These are phyloP conservation scores for Fusarium sublunatum DNA, from an alignment of 2,329 filamentous ascomycete genomes.

Conservation along the genomic window DNA sequence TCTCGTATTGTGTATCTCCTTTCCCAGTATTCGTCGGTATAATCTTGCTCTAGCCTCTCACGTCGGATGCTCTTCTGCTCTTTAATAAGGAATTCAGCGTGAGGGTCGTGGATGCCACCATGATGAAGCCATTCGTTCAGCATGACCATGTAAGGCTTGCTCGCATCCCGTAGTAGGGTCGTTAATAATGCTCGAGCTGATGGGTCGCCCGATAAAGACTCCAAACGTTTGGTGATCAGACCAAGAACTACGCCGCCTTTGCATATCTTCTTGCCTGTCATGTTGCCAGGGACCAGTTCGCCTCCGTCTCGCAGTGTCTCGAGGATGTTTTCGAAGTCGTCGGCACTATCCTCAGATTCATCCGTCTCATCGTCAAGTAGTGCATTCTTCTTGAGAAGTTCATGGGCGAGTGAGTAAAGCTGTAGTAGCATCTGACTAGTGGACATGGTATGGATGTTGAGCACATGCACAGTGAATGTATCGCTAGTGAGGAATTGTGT, in stretches of 20 bases:
- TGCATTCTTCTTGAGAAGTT: constrained; percentile 88
- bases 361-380: constrained; percentile 84
- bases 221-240: constrained; percentile 83
- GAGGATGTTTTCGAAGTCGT: constrained; percentile 92
- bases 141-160: constrained; percentile 96
- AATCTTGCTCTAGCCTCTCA: constrained; percentile 92
- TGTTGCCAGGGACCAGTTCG: constrained; percentile 80
- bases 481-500: constrained; percentile 90
- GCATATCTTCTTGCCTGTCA: constrained; percentile 89
- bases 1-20: constrained; percentile 95
- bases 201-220: constrained; percentile 93
- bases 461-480: constrained; percentile 89
- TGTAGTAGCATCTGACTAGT: constrained; percentile 93
- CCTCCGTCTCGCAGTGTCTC: constrained; percentile 89
- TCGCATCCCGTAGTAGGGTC: constrained; percentile 85
- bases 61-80: constrained; percentile 95
- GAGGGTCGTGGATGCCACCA: constrained; percentile 92
- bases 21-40: constrained; percentile 99
- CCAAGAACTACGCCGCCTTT: constrained; percentile 97
- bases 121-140: constrained; percentile 98
- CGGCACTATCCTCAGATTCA: constrained; percentile 77
- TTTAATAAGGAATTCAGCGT: constrained; percentile 93
- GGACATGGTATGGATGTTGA: constrained; percentile 90
- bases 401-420: constrained; percentile 86
- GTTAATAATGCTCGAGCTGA: constrained; percentile 85